Percentiles rank a stretch among this genome's conserved stretches.
phyloP scores from a whole-genome alignment of 2,329 filamentous ascomycete species.

The Talaromyces rugulosus region DNA sequence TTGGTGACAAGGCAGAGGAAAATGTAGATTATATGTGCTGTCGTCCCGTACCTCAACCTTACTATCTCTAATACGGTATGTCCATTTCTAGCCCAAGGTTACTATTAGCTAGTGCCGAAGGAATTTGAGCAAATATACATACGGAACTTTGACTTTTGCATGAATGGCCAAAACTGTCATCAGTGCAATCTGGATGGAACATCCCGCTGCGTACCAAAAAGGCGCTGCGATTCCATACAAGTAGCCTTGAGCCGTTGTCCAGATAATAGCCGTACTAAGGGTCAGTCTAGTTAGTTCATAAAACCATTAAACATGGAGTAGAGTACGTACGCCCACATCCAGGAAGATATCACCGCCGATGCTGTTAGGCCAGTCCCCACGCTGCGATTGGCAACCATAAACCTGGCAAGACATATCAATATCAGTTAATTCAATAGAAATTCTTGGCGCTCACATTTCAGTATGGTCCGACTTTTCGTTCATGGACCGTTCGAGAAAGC shows the following conservation, averaged over 20 bases:
- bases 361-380: conserved; percentile 22
- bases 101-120: neutral
- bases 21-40: conserved; percentile 10
- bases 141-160: conserved; percentile 12
- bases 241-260: conserved; percentile 10
- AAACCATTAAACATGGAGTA: neutral
- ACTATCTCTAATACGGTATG: conserved; percentile 12
- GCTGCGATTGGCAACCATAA: conserved; percentile 21
- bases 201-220: conserved; percentile 11
- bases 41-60: conserved; percentile 5
- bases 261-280: conserved; percentile 9
- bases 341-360: conserved; percentile 21
- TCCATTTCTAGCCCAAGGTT: conserved; percentile 2
- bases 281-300: neutral
- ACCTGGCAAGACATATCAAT: conserved; percentile 5
- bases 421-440: neutral
- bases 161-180: conserved; percentile 12
- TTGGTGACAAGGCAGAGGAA: conserved; percentile 12
- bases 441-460: conserved; percentile 7
- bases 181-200: conserved; percentile 10
- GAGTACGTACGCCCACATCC: conserved; percentile 19
- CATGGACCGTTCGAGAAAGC: conserved; percentile 7
- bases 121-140: neutral
- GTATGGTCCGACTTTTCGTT: conserved; percentile 8
- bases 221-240: conserved; percentile 8